Conservation (phyloP, 441 rosid genomes). For the Dalechampia spathulata region DNA sequence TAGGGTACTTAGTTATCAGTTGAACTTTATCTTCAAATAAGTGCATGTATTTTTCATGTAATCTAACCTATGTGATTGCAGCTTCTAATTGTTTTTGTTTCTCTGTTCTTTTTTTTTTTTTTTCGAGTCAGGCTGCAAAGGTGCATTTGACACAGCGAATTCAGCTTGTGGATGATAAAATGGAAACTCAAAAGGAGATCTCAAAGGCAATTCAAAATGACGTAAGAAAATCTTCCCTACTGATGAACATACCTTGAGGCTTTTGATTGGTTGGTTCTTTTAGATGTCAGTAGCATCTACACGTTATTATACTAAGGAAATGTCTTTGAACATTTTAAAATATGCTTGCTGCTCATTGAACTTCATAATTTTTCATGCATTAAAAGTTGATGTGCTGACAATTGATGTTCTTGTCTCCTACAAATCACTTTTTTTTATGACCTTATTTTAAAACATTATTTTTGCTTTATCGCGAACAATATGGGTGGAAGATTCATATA, state of each 20-base stretch:
- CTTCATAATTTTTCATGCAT: not conserved
- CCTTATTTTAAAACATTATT: not conserved
- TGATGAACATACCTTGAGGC: too few species aligned
- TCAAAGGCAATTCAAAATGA: constrained; percentile 63
- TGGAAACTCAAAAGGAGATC: constrained; percentile 72
- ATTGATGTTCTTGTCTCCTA: too few species aligned
- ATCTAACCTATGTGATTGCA: not conserved
- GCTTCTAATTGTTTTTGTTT: constrained; percentile 2
- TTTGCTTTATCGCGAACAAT: not conserved
- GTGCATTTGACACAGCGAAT: constrained; percentile 79
- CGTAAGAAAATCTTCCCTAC: constrained; percentile 33
- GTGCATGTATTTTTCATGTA: not conserved
- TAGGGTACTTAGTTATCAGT: not conserved
- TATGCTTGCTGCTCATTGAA: not conserved
- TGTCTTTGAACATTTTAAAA: not conserved
- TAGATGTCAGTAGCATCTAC: not conserved
- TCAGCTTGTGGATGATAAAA: constrained; percentile 68
- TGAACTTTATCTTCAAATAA: not conserved
- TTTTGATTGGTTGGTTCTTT: too few species aligned
- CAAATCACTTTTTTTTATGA: too few species aligned
- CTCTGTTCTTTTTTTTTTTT: constrained; percentile 7
- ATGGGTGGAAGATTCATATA: not conserved
- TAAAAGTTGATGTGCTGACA: not conserved
- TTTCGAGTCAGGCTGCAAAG: constrained; percentile 57
- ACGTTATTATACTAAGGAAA: too few species aligned